Evolutionary conservation across 2,329 filamentous ascomycete species (phyloP).

Genomic region (Diaporthe longicolla): DNA sequence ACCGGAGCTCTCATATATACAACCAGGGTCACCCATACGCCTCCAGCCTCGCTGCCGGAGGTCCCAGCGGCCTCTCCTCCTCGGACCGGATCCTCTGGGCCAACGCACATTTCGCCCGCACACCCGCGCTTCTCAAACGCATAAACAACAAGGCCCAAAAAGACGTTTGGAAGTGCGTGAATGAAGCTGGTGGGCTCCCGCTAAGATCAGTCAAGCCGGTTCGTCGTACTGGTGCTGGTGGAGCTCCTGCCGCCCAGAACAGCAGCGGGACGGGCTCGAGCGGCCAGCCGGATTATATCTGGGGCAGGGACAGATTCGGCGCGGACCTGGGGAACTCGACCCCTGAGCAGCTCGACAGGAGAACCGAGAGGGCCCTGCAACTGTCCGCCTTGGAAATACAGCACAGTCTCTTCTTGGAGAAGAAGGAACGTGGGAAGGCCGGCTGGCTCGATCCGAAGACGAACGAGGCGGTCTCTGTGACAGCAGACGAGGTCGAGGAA

Average conservation of each 20-base stretch:
- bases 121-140: slow-evolving; percentile 51
- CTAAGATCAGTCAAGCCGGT: slow-evolving; percentile 56
- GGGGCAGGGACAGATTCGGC: slow-evolving; percentile 67
- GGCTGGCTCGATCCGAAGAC: slow-evolving; percentile 43
- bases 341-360: slow-evolving; percentile 60
- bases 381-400: slow-evolving; percentile 60
- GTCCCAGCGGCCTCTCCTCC: slow-evolving; percentile 60
- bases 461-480: slow-evolving; percentile 46
- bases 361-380: slow-evolving; percentile 57
- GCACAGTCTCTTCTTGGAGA: slow-evolving; percentile 60
- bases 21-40: slow-evolving; percentile 66
- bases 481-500: slow-evolving; percentile 58
- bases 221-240: slow-evolving; percentile 41
- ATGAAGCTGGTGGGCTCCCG: slow-evolving; percentile 64
- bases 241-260: background rate
- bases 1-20: slow-evolving; percentile 63
- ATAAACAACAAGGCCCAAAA: slow-evolving; percentile 64
- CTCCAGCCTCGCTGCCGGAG: slow-evolving; percentile 59
- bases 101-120: slow-evolving; percentile 61
- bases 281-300: slow-evolving; percentile 48
- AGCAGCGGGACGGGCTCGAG: background rate
- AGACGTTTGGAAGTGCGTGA: slow-evolving; percentile 71
- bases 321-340: slow-evolving; percentile 64
- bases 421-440: slow-evolving; percentile 51
- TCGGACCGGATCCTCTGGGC: slow-evolving; percentile 65